Conservation (phyloP, 495 filamentous ascomycete genomes). For the Aspergillus leporis region DNA sequence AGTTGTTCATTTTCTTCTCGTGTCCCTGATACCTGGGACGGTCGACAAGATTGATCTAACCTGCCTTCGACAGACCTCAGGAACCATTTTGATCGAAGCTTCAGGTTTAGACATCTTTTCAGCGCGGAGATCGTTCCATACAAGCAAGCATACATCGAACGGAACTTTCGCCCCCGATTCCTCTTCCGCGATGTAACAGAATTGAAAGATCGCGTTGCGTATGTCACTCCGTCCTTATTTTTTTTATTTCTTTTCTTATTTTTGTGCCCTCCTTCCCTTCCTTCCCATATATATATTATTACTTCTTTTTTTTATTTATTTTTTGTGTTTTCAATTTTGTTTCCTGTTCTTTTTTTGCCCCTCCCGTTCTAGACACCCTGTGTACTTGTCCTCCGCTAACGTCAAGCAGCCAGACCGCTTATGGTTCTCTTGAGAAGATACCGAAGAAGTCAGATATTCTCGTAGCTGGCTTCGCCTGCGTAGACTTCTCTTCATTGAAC, state of each 20-base stretch:
- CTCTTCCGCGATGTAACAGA: constrained; percentile 74
- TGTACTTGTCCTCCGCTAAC: constrained; percentile 15
- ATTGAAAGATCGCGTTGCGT: constrained; percentile 56
- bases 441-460: constrained; percentile 66
- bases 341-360: neutral
- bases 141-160: constrained; percentile 80
- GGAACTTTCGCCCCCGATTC: constrained; percentile 64
- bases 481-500: constrained; percentile 62
- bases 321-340: neutral
- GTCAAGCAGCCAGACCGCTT: constrained; percentile 63
- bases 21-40: neutral
- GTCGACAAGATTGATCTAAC: neutral
- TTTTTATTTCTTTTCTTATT: neutral
- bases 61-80: constrained; percentile 28
- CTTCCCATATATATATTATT: too few species aligned
- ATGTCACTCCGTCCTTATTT: constrained; percentile 33
- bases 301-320: neutral
- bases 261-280: neutral
- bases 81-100: constrained; percentile 19
- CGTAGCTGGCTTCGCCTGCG: constrained; percentile 75
- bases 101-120: constrained; percentile 65
- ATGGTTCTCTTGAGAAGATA: constrained; percentile 59
- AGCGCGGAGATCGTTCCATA: constrained; percentile 76
- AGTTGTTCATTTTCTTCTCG: constrained; percentile 20
- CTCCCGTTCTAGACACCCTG: neutral